Percentiles rank a stretch among this genome's conserved stretches.
phyloP scores from a whole-genome alignment of 805 yeast genomes.

The Cyberlindnera maritima region DNA sequence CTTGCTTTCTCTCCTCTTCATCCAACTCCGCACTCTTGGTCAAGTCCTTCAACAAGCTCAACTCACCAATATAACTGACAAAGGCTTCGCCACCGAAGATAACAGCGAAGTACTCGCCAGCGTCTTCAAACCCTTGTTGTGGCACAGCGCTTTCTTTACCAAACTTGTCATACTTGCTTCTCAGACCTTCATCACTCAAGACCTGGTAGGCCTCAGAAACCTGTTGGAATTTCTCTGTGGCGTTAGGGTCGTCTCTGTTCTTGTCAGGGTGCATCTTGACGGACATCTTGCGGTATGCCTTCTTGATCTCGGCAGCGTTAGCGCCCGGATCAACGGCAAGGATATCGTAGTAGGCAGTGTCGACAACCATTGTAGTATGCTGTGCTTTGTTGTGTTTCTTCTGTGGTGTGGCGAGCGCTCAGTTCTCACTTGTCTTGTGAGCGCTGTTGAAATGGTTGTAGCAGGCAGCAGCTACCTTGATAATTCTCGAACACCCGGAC shows the following conservation, averaged over 20 bases:
- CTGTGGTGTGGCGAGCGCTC: too few species aligned
- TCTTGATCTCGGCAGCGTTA: conserved; percentile 64
- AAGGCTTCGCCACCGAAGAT: conserved; percentile 92
- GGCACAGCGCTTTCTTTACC: conserved; percentile 75
- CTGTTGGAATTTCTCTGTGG: conserved; percentile 66
- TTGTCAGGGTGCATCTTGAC: conserved; percentile 79
- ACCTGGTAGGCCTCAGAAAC: conserved; percentile 76
- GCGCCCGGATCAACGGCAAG: conserved; percentile 59
- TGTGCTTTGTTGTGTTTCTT: not conserved
- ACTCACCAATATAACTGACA: conserved; percentile 82
- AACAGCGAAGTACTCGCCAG: conserved; percentile 65
- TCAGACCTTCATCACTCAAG: conserved; percentile 58
- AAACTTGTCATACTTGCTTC: conserved; percentile 68
- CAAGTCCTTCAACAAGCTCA: conserved; percentile 73
- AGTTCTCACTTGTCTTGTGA: too few species aligned
- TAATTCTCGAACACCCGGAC: not conserved
- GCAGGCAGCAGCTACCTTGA: too few species aligned
- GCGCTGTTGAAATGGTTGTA: too few species aligned
- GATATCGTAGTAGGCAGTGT: conserved; percentile 69
- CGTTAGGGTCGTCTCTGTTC: conserved; percentile 71
- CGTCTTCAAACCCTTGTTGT: conserved; percentile 69
- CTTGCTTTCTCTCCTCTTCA: conserved; percentile 43
- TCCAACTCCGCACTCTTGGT: conserved; percentile 55
- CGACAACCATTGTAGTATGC: conserved; percentile 55
- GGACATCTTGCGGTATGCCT: conserved; percentile 77